Percentiles rank a stretch among this genome's conserved stretches.
phyloP scores from a whole-genome alignment of 139 green algal species.

The Chlamydomonas sphaeroides region DNA sequence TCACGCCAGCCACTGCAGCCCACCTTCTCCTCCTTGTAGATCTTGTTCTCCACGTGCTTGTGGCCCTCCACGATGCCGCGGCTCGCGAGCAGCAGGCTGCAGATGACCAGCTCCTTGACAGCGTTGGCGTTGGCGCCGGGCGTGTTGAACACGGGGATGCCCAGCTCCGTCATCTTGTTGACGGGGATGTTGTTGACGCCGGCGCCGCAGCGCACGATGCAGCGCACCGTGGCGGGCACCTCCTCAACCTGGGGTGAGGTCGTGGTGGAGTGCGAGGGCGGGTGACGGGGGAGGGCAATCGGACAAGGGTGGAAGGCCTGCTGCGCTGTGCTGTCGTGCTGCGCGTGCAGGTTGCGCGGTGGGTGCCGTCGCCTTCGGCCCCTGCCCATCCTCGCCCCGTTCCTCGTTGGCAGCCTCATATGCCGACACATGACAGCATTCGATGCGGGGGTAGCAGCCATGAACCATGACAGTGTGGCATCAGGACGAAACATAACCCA shows the following conservation, averaged over 20 bases:
- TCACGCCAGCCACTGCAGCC: too few species aligned
- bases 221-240: slow-evolving; percentile 36
- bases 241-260: slow-evolving; percentile 45
- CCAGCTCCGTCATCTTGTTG: slow-evolving; percentile 64
- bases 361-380: too few species aligned
- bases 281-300: background rate
- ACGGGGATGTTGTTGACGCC: slow-evolving; percentile 70
- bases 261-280: too few species aligned
- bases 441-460: too few species aligned
- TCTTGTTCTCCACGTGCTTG: slow-evolving; percentile 59
- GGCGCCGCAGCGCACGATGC: slow-evolving; percentile 66
- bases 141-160: slow-evolving; percentile 73
- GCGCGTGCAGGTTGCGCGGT: too few species aligned
- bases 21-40: slow-evolving; percentile 64
- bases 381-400: too few species aligned
- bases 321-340: too few species aligned
- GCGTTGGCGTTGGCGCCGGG: slow-evolving; percentile 69
- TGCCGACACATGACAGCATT: too few species aligned
- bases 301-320: too few species aligned
- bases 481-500: too few species aligned
- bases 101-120: slow-evolving; percentile 69
- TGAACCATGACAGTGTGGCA: too few species aligned
- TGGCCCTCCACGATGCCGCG: slow-evolving; percentile 65
- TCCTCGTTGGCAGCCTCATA: too few species aligned
- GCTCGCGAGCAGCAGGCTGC: slow-evolving; percentile 57